Percentiles rank a stretch among this genome's conserved stretches.
Evolutionary conservation across 768 basidiomycete genomes (phyloP).

Genomic region (Collybiopsis confluens): DNA sequence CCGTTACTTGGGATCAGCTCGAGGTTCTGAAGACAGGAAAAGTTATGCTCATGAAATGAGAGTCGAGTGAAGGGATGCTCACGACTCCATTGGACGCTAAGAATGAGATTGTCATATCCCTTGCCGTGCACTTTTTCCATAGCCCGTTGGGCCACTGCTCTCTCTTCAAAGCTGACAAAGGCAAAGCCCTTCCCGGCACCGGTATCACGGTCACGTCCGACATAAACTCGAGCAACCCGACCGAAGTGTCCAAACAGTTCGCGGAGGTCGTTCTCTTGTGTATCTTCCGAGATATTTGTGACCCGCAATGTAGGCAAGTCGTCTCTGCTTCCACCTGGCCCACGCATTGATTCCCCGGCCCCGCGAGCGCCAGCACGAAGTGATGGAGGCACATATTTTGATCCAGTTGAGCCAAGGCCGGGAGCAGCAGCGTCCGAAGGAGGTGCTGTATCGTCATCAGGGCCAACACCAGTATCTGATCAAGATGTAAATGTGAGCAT

Average conservation of each 20-base stretch:
- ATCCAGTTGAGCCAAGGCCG: conserved; percentile 40
- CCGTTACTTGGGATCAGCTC: conserved; percentile 1
- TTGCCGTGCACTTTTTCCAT: conserved; percentile 89
- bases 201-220: conserved; percentile 92
- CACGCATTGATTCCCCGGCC: conserved; percentile 76
- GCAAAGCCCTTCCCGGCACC: conserved; percentile 95
- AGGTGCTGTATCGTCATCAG: conserved; percentile 32
- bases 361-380: conserved; percentile 72
- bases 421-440: conserved; percentile 32
- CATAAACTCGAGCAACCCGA: conserved; percentile 83
- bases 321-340: conserved; percentile 58
- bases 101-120: conserved; percentile 90
- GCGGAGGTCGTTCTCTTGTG: conserved; percentile 89
- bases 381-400: conserved; percentile 93
- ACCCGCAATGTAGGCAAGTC: conserved; percentile 96
- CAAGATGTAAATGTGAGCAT: too few species aligned
- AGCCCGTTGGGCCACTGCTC: conserved; percentile 75
- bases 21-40: neutral
- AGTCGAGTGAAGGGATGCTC: conserved; percentile 21
- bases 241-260: conserved; percentile 89
- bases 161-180: conserved; percentile 92
- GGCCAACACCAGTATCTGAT: conserved; percentile 28
- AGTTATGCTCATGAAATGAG: neutral
- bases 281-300: conserved; percentile 95
- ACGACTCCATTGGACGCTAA: conserved; percentile 64